These are phyloP conservation scores for Talaromyces ruber DNA, from an alignment of 495 filamentous ascomycete genomes.

Conservation along the genomic window DNA sequence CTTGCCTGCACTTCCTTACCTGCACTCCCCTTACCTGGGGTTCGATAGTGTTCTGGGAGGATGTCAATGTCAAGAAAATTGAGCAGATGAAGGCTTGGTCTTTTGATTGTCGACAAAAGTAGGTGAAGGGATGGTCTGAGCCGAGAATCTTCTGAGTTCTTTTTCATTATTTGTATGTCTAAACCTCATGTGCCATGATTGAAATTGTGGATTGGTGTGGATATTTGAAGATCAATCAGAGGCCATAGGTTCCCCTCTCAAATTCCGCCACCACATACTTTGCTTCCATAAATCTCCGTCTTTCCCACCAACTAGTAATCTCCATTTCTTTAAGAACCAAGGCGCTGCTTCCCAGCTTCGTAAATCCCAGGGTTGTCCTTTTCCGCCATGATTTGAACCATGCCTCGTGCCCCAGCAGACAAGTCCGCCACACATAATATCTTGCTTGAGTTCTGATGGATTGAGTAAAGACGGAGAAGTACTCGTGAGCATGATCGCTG, in stretches of 20 bases:
- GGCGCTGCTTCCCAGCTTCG: conserved; percentile 27
- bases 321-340: conserved; percentile 31
- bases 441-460: conserved; percentile 30
- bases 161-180: too few relatives aligned
- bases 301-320: conserved; percentile 12
- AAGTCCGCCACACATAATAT: conserved; percentile 23
- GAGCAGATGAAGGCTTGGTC: too few relatives aligned
- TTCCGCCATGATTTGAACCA: conserved; percentile 1
- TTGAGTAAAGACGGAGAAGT: conserved; percentile 22
- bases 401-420: conserved; percentile 9
- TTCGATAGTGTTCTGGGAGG: too few relatives aligned
- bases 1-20: too few relatives aligned
- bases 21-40: too few relatives aligned
- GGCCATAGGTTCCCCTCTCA: not conserved
- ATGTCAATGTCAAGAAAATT: too few relatives aligned
- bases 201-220: not conserved
- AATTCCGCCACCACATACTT: conserved; percentile 1
- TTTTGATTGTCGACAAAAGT: too few relatives aligned
- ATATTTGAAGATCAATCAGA: not conserved
- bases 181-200: not conserved
- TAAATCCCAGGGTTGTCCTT: conserved; percentile 24
- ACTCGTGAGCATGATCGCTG: conserved; percentile 27
- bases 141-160: too few relatives aligned
- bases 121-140: too few relatives aligned
- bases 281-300: conserved; percentile 2